Conservation (phyloP, 352 stramenopile genomes). For the Pythium vanterpoolii region DNA sequence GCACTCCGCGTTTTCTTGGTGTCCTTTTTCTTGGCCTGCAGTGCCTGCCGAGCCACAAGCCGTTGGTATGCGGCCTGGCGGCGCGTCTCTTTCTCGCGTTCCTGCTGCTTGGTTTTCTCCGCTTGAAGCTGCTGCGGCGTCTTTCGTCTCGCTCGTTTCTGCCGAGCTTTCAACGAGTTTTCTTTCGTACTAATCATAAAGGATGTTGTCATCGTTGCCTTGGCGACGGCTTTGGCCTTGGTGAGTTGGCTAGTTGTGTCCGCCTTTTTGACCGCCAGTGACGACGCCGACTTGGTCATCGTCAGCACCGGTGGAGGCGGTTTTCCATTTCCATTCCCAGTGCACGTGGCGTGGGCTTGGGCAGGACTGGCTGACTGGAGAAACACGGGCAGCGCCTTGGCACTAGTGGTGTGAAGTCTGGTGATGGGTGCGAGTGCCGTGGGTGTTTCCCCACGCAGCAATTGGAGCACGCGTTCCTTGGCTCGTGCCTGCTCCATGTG, state of each 20-base stretch:
- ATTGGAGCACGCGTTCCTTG: slow-evolving; percentile 45
- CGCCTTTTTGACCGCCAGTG: background rate
- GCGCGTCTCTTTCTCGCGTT: slow-evolving; percentile 46
- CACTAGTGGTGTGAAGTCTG: slow-evolving; percentile 1
- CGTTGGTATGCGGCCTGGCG: slow-evolving; percentile 57
- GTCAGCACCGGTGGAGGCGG: background rate
- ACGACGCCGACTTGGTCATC: slow-evolving; percentile 4
- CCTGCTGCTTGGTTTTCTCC: slow-evolving; percentile 20
- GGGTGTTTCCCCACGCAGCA: slow-evolving; percentile 24
- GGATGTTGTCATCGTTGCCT: slow-evolving; percentile 9
- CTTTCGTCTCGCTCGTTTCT: slow-evolving; percentile 28
- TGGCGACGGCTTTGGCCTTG: slow-evolving; percentile 21
- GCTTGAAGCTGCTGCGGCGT: slow-evolving; percentile 30
- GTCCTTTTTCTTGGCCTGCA: slow-evolving; percentile 47
- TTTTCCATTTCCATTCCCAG: background rate
- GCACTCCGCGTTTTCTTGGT: background rate
- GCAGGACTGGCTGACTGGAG: slow-evolving; percentile 5
- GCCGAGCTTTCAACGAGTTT: slow-evolving; percentile 25
- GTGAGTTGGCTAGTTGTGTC: slow-evolving; percentile 1
- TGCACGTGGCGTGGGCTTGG: too few species aligned
- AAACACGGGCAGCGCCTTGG: slow-evolving; percentile 20
- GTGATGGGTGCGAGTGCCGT: background rate
- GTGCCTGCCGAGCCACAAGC: slow-evolving; percentile 47
- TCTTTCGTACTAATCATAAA: slow-evolving; percentile 51
- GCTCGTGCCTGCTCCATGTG: slow-evolving; percentile 54